Base-by-base conservation (phyloP, 148 eudicot genomes). In the Vaccinium corymbosum region DNA sequence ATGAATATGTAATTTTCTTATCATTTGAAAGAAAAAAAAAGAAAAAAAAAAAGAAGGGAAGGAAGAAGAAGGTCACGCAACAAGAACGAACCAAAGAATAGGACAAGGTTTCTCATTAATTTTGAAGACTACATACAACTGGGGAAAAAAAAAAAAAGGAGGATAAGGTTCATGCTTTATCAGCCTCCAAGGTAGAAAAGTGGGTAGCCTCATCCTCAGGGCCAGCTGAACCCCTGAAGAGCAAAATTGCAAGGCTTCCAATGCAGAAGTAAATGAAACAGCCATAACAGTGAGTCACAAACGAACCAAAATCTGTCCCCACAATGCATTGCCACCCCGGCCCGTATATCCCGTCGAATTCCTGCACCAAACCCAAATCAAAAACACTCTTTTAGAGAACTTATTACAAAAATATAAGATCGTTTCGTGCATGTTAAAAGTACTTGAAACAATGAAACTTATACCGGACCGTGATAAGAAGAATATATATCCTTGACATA, bases 301-400 rank as follows among this genome's bases (percentile, higher is more conserved):
- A 95, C 10, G 97, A 95, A 3, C 97, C 95, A 38, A 95, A 94
- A 87, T 93, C 95, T 8, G 93, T 93, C 73, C 98, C 98, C n/a
- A 93, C 98, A 4, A 93, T 95, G 87, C 98, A 95, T 78, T 95
- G 98, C 98, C 98, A 95, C 10, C 98, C 98, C 19, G 85, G 71
- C 88, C 98, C 95, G 80, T 93, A 85, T 35, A 29, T 22, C 84
- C 46, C 84, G 81, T 95, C 98, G 52, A 95, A 92, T 32, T 89
- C 93, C 93, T 90, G 85, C 85, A 48, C 19, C 80, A 35, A 49
- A 42, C 29, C 42, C n/a, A 42, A 42, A 42, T 42, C 6, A 42
- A 42, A 42, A 42, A 42, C 46, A 42, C 46, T 42, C 6, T 42
- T 42, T 55, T 55, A 15, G 17, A 55, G 17, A 55, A 55, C 4